Evolutionary conservation across 257 asterid species (phyloP).

Genomic region (Ajuga chamaepitys): DNA sequence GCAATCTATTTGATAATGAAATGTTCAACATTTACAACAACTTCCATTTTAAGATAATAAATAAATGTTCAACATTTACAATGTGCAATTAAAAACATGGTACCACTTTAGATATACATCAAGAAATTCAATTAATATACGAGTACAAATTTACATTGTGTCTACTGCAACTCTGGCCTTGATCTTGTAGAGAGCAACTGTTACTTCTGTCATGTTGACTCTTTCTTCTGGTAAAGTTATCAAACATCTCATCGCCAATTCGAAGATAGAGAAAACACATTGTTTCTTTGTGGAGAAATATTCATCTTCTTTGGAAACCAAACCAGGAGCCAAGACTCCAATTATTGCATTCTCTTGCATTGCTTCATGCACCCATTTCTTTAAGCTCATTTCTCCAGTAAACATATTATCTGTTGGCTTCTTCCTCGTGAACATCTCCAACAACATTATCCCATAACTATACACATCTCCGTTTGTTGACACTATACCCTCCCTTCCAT

Average conservation of each 20-base stretch:
- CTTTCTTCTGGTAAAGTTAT: background rate
- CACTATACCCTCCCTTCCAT: background rate
- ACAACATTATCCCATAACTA: background rate
- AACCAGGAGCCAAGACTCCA: slow-evolving; percentile 4
- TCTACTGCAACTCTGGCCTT: background rate
- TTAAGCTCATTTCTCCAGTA: too few species aligned
- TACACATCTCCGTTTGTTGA: background rate
- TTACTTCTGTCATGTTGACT: background rate
- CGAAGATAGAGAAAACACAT: background rate
- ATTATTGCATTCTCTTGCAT: background rate
- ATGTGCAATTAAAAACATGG: too few species aligned
- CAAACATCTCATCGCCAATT: slow-evolving; percentile 6
- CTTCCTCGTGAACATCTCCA: slow-evolving; percentile 13
- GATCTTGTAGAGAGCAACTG: background rate
- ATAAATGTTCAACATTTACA: too few species aligned
- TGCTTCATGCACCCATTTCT: too few species aligned
- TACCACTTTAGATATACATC: too few species aligned
- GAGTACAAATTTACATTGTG: too few species aligned
- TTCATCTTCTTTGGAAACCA: slow-evolving; percentile 4
- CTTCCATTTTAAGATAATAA: too few species aligned
- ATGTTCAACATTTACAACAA: too few species aligned
- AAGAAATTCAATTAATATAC: too few species aligned
- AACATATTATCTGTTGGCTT: too few species aligned
- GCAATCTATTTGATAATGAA: too few species aligned
- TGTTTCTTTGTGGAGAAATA: background rate